Percentiles rank a stretch among this genome's conserved stretches.
Conservation (phyloP, 2,329 filamentous ascomycete genomes). For the Metarhizium anisopliae region DNA sequence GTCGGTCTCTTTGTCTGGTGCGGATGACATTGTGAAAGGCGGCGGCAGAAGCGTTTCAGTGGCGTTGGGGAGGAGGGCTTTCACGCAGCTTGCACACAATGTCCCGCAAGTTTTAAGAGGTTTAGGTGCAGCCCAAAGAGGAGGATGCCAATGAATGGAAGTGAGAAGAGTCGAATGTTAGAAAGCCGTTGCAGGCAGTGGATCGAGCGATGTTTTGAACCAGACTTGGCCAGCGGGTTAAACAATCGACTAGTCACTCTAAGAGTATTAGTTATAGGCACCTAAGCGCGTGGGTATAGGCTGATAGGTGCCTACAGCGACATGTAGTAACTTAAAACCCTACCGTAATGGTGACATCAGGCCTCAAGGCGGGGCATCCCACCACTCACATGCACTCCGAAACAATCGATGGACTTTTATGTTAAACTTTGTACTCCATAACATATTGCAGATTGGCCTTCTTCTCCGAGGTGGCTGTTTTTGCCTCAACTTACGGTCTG, state of each 20-base stretch:
- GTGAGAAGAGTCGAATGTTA: neutral
- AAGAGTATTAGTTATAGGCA: no score
- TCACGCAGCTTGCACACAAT: neutral
- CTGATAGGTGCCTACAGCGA: no score
- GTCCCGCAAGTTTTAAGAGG: neutral
- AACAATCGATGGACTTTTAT: no score
- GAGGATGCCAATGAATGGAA: neutral
- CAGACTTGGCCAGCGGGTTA: no score
- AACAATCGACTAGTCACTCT: no score
- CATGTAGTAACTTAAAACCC: no score
- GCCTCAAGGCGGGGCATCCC: neutral
- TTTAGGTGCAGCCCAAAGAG: neutral
- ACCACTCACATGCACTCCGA: no score
- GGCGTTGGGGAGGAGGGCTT: neutral
- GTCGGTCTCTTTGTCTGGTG: slow-evolving; percentile 26
- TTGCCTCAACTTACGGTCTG: no score
- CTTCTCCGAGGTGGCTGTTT: no score
- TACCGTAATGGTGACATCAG: neutral
- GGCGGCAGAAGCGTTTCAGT: neutral
- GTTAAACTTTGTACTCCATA: no score
- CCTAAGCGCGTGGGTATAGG: no score
- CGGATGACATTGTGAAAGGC: slow-evolving; percentile 15
- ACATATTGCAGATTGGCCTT: no score
- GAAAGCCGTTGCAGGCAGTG: neutral
- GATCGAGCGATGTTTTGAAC: neutral